A percentile compares a stretch with the other conserved stretches of the same genome.
Conservation (phyloP, 805 yeast genomes). For the Aciculoconidium aculeatum region DNA sequence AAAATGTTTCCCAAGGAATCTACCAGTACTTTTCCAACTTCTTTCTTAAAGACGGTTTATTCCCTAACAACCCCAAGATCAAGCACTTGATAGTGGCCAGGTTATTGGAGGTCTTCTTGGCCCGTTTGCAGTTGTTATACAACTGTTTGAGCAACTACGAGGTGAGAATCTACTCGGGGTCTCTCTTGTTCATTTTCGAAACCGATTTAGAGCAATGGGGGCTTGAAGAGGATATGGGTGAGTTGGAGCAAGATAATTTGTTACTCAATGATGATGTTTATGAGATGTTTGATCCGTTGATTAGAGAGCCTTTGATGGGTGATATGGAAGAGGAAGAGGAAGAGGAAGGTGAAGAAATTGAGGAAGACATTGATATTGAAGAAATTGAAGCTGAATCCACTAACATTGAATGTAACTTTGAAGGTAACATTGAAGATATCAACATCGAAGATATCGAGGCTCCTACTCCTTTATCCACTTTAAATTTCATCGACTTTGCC, state of each 20-base stretch:
- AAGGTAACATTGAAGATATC: slow-evolving; percentile 18
- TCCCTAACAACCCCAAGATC: slow-evolving; percentile 12
- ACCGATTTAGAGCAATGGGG: slow-evolving; percentile 56
- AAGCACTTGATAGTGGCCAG: slow-evolving; percentile 18
- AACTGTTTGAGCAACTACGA: slow-evolving; percentile 60
- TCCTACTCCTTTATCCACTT: slow-evolving; percentile 42
- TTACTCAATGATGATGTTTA: slow-evolving; percentile 9
- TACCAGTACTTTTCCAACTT: slow-evolving; percentile 34
- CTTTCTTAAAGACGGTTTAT: slow-evolving; percentile 1
- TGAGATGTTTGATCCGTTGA: slow-evolving; percentile 22
- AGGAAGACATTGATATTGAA: slow-evolving; percentile 19
- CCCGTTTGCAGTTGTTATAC: slow-evolving; percentile 60
- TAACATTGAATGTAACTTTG: too few relatives aligned
- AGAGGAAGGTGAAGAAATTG: slow-evolving; percentile 15
- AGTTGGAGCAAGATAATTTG: slow-evolving; percentile 8
- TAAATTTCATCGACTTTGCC: slow-evolving; percentile 84
- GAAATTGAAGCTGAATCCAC: slow-evolving; percentile 1
- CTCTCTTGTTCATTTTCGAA: slow-evolving; percentile 71
- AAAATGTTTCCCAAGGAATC: slow-evolving; percentile 42
- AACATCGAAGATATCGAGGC: slow-evolving; percentile 9
- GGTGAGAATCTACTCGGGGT: slow-evolving; percentile 62
- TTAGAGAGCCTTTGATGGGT: slow-evolving; percentile 8
- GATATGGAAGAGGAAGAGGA: slow-evolving; percentile 11
- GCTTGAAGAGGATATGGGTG: slow-evolving; percentile 3
- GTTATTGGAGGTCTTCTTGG: slow-evolving; percentile 41